Evolutionary conservation across 202 grass and related monocot species (phyloP).

Genomic region (Hordeum pubiflorum): DNA sequence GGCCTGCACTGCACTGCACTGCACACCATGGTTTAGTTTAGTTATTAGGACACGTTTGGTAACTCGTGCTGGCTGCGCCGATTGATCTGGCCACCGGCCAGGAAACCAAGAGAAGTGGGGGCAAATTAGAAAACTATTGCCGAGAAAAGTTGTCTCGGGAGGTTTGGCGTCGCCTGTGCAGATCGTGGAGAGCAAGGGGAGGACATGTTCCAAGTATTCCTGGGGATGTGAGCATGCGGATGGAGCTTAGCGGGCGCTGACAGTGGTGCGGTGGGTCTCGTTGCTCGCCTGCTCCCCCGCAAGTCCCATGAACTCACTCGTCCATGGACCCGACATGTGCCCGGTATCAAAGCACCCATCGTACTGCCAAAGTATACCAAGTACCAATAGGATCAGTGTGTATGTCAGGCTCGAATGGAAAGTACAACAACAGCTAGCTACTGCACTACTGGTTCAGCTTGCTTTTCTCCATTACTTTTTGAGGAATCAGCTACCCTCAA

Average conservation of each 20-base stretch:
- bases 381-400: slow-evolving; percentile 9
- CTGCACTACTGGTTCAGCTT: not conserved
- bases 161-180: slow-evolving; percentile 23
- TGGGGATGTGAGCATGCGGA: slow-evolving; percentile 24
- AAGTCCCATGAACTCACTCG: slow-evolving; percentile 14
- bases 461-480: not conserved
- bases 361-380: not conserved
- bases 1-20: no score
- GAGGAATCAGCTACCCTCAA: not conserved
- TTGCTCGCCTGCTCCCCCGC: slow-evolving; percentile 31
- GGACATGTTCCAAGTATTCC: slow-evolving; percentile 60
- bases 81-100: not conserved
- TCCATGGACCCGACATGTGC: slow-evolving; percentile 3
- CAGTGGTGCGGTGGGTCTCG: slow-evolving; percentile 32
- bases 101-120: slow-evolving; percentile 52
- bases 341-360: not conserved
- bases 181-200: slow-evolving; percentile 20
- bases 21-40: not conserved
- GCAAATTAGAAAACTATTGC: slow-evolving; percentile 27
- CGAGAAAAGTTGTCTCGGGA: not conserved
- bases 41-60: slow-evolving; percentile 36
- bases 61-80: slow-evolving; percentile 37
- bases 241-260: slow-evolving; percentile 8
- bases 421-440: slow-evolving; percentile 1
- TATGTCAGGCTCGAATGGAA: slow-evolving; percentile 10